A percentile compares a stretch with the other conserved stretches of the same genome.
These are phyloP conservation scores for Zhuliangozyma blackwelliae DNA, from an alignment of 1,139 yeast genomes.

Conservation along the genomic window DNA sequence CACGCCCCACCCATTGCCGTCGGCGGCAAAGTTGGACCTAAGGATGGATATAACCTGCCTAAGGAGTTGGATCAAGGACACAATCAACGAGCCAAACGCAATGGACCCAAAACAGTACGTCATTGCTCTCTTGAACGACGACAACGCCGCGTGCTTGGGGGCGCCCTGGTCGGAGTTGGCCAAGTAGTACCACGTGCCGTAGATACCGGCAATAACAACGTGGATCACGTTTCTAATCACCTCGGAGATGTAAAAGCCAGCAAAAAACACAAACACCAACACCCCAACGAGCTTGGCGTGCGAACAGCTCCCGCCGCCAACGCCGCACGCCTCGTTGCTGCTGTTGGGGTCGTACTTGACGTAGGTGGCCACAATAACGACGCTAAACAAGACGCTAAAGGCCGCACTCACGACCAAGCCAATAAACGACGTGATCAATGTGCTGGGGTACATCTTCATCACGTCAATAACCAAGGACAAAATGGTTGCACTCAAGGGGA, in stretches of 20 bases:
- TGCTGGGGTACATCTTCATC: conserved; percentile 66
- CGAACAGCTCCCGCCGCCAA: conserved; percentile 64
- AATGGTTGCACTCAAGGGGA: conserved; percentile 71
- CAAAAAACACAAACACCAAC: conserved; percentile 69
- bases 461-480: conserved; percentile 72
- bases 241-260: conserved; percentile 83
- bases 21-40: conserved; percentile 50
- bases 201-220: conserved; percentile 79
- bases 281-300: conserved; percentile 63
- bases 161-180: conserved; percentile 74
- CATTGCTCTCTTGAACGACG: conserved; percentile 77
- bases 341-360: conserved; percentile 57
- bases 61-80: conserved; percentile 65
- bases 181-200: conserved; percentile 88
- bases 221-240: conserved; percentile 83
- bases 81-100: conserved; percentile 82
- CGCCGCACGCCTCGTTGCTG: conserved; percentile 33
- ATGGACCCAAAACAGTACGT: conserved; percentile 89
- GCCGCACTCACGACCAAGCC: conserved; percentile 66
- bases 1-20: conserved; percentile 53
- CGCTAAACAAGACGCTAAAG: conserved; percentile 61
- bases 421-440: conserved; percentile 55
- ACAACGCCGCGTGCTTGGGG: conserved; percentile 76
- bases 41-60: conserved; percentile 47
- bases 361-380: conserved; percentile 69